Base-by-base conservation (phyloP, 1,139 yeast species). In the Pichia inconspicua region DNA sequence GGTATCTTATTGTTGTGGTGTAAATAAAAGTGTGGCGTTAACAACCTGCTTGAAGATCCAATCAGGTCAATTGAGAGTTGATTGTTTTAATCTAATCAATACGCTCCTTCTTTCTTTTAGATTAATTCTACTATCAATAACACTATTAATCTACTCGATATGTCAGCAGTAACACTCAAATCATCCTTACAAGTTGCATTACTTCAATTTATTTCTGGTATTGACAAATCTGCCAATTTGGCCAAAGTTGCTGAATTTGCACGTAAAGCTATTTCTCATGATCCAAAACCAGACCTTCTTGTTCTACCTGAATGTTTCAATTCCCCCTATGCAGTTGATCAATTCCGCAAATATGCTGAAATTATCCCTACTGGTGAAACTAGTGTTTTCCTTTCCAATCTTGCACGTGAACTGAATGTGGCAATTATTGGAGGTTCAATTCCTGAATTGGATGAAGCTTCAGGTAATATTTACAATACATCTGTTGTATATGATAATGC, bases 241-340 rank as follows among this genome's bases (percentile, higher is more conserved):
- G 58, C 67, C 43, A 77, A 79, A 55, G 84, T 78, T 0, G 67
- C 71, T 36, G 67, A 67, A 25, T 74, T 68, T 54, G 71, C 80
- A 39, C 72, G 69, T 40, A 70, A 69, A 34, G 87, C 88, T 4
- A 65, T 79, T 25, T 51, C 58, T 4, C 68, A 73, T 44, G 70
- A 80, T 35, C 78, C 78, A 34, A 69, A 71, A 38, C 71, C 82
- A 17, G 84, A 83, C 55, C 43, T 62, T 25, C 37, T 84, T n/a
- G 82, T 84, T 64, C 69, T 84, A 44, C 94, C 94, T 6, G 97
- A 92, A 68, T 90, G 97, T 68, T 92, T 90, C 77, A 90, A 90
- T 66, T 85, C 97, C 1, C 97, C 97, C 5, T 92, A 92, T 62
- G 83, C 95, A 0, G 96, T 88, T 30, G 79, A 80, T 51, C 84